These are phyloP conservation scores for Trametes sp. DNA, from an alignment of 1,284 basidiomycete genomes.

Conservation along the genomic window DNA sequence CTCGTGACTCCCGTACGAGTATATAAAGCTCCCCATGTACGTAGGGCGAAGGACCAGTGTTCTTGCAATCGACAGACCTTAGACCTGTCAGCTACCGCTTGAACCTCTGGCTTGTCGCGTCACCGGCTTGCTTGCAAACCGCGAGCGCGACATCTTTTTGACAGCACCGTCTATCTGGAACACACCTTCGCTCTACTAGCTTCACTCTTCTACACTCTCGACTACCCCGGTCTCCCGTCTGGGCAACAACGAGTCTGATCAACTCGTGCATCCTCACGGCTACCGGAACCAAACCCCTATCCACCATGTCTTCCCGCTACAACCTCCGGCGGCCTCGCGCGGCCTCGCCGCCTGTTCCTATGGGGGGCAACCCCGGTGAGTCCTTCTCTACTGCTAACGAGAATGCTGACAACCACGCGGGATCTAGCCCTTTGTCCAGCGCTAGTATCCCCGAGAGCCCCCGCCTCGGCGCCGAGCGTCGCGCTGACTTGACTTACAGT, in stretches of 20 bases:
- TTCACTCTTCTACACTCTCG: too few species aligned
- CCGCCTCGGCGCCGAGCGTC: slow-evolving; percentile 2
- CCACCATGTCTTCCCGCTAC: neutral
- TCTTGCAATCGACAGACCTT: too few species aligned
- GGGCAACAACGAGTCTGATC: slow-evolving; percentile 13
- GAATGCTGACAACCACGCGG: neutral
- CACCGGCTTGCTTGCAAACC: too few species aligned
- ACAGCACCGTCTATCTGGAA: too few species aligned
- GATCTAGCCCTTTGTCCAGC: slow-evolving; percentile 7
- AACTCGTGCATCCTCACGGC: slow-evolving; percentile 10
- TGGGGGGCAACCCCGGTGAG: neutral
- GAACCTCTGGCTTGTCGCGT: too few species aligned
- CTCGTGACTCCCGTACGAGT: too few species aligned
- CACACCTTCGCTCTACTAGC: too few species aligned
- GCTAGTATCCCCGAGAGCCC: neutral
- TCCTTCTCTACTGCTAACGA: neutral
- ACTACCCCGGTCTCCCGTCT: slow-evolving; percentile 2
- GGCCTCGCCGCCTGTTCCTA: slow-evolving; percentile 1
- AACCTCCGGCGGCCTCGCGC: slow-evolving; percentile 1
- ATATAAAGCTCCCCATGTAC: too few species aligned
- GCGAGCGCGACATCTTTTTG: too few species aligned
- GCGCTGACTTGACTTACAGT: slow-evolving; percentile 2
- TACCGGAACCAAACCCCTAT: too few species aligned
- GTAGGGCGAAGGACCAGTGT: too few species aligned
- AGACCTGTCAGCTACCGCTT: too few species aligned